phyloP scores from a whole-genome alignment of 495 filamentous ascomycete genomes.

The Tuber brumale region DNA sequence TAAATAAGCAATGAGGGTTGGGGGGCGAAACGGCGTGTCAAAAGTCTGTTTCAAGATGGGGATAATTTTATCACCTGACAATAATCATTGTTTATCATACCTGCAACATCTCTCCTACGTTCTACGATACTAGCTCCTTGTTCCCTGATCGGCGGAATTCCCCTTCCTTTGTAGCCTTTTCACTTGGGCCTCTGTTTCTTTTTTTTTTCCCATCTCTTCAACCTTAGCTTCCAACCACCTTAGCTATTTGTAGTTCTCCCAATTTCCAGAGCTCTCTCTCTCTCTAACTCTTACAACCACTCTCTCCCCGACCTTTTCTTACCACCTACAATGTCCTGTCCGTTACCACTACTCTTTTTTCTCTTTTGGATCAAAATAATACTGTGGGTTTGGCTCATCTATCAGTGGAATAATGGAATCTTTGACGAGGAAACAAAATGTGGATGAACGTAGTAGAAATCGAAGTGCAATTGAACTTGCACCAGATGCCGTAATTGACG shows the following conservation, averaged over 20 bases:
- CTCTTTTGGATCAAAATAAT: background rate
- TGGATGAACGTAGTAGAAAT: background rate
- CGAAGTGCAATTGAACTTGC: background rate
- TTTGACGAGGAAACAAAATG: background rate
- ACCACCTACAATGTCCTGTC: background rate
- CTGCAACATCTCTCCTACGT: conserved; percentile 14
- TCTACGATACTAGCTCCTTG: conserved; percentile 15
- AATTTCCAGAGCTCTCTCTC: background rate
- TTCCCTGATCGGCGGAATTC: background rate
- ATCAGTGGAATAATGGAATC: background rate
- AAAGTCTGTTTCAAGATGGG: background rate
- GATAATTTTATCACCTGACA: background rate
- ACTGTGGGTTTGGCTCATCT: background rate
- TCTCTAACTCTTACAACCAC: background rate
- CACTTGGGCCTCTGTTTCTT: conserved; percentile 18
- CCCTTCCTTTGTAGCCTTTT: conserved; percentile 24
- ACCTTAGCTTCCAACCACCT: conserved; percentile 7
- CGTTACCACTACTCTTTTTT: background rate
- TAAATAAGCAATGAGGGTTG: background rate
- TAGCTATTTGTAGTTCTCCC: conserved; percentile 36
- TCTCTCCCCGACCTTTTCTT: background rate
- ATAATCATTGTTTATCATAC: background rate
- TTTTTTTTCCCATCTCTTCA: conserved; percentile 5
- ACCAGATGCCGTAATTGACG: background rate
- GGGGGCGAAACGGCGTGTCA: background rate